A percentile compares a stretch with the other conserved stretches of the same genome.
Evolutionary conservation across 202 grass and related monocot genomes (phyloP).

Genomic region (Cymbopogon flexuosus): DNA sequence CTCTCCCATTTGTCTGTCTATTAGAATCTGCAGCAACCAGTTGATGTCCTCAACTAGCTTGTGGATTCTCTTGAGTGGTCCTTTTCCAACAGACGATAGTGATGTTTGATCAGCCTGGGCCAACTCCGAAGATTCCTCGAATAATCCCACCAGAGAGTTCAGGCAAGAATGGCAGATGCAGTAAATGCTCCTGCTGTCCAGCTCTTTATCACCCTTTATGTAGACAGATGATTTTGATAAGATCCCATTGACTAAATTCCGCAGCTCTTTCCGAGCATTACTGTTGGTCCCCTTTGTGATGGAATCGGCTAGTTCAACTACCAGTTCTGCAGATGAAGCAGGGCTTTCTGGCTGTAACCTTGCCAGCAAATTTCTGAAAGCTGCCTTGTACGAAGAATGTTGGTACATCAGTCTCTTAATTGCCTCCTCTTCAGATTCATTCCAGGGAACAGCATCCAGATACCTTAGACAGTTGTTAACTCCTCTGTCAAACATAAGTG

Average conservation of each 20-base stretch:
- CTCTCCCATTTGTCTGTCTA: conserved; percentile 76
- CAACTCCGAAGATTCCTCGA: conserved; percentile 49
- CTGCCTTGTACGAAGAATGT: conserved; percentile 43
- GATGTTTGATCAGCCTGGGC: conserved; percentile 26
- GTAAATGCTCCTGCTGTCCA: conserved; percentile 62
- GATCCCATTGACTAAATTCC: conserved; percentile 51
- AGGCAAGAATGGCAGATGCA: conserved; percentile 61
- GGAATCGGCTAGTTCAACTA: conserved; percentile 60
- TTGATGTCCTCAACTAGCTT: conserved; percentile 71
- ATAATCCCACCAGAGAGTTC: conserved; percentile 64
- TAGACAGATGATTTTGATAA: conserved; percentile 67
- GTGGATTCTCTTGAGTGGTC: conserved; percentile 52
- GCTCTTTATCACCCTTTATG: conserved; percentile 48
- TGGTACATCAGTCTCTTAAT: conserved; percentile 57
- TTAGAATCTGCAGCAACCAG: conserved; percentile 76
- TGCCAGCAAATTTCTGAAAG: conserved; percentile 45
- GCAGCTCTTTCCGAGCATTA: conserved; percentile 71
- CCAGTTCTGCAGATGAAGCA: conserved; percentile 51
- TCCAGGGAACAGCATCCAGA: conserved; percentile 94
- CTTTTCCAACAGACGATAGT: conserved; percentile 43
- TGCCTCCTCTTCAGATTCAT: conserved; percentile 66
- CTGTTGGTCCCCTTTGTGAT: conserved; percentile 68
- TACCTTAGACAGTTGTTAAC: conserved; percentile 57
- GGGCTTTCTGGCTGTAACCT: conserved; percentile 42
- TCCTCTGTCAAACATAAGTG: conserved; percentile 90